Base-by-base conservation (phyloP, 2,329 filamentous ascomycete genomes). In the Ascosphaera apis region DNA sequence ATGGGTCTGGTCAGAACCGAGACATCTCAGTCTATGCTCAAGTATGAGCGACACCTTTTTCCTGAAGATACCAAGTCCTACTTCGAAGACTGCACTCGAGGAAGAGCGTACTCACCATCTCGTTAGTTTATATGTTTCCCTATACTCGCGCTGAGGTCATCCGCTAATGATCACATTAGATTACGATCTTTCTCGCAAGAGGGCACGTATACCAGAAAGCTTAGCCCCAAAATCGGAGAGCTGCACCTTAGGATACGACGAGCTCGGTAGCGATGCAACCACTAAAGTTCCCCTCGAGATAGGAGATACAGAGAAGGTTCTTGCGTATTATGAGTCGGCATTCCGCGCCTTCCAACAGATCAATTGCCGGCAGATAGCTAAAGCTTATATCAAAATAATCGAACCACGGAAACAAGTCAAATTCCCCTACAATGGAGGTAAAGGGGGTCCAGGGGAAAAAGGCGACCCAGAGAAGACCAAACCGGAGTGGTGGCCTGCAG, bases 371-470 rank as follows among this genome's bases (percentile, higher is more conserved):
- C 46, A 54, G 13, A 52, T 63, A 15, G 53, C 54, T 15, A 62
- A 62, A 40, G 53, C 52, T 3, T 62, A 58, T 40, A 60, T 63
- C 39, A 62, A 58, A 40, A 48, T 53, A 3, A 59, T 61, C 17
- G 56, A 62, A 34, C 60, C 59, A 3, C 52, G 55, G 23, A 64
- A 63, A 45, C 60, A 63, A 45, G 56, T 57, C 2, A 57, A 54
- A 34, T 55, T 59, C 42, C 61, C 60, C 2, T 63, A 63, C 43
- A 63, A 63, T 43, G 60, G 60, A 8, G 53, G 56, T n/a, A 50
- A 49, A 40, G 51, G 53, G 17, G 48, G 53, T 1, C 51, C 52
- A 1, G 54, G 52, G 27, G 48, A 55, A 21, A 52, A 48, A 3
- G 50, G 52, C 1, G 56, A 63, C 39, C 53, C 56, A 3, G 54